phyloP scores from a whole-genome alignment of 768 basidiomycete genomes.

The Daedaleopsis nitida region DNA sequence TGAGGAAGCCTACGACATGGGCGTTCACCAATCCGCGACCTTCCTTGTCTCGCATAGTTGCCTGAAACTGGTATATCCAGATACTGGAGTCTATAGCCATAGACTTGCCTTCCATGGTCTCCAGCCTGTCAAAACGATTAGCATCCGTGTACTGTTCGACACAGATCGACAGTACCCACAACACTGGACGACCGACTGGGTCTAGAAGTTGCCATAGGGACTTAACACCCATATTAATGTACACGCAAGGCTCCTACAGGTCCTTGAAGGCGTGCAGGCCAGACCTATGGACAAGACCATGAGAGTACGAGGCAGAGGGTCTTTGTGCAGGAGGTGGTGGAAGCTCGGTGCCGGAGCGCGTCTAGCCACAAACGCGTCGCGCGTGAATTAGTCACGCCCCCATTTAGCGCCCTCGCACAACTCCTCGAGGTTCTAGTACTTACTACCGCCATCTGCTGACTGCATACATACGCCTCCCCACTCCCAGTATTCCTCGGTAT shows the following conservation, averaged over 20 bases:
- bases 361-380: slow-evolving; percentile 14
- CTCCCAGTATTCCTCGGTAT: background rate
- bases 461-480: background rate
- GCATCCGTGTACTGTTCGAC: background rate
- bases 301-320: slow-evolving; percentile 1
- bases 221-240: slow-evolving; percentile 86
- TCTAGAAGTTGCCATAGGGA: slow-evolving; percentile 90
- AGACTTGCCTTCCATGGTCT: slow-evolving; percentile 92
- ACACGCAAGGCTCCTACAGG: background rate
- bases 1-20: slow-evolving; percentile 87
- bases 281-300: slow-evolving; percentile 3
- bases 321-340: background rate
- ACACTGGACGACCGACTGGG: slow-evolving; percentile 92
- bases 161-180: slow-evolving; percentile 52
- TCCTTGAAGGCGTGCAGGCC: background rate
- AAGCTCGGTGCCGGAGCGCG: background rate
- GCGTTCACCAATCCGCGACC: slow-evolving; percentile 90
- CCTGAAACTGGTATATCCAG: slow-evolving; percentile 99
- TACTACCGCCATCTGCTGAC: slow-evolving; percentile 1
- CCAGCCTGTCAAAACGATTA: slow-evolving; percentile 56
- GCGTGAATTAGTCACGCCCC: slow-evolving; percentile 17
- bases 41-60: slow-evolving; percentile 98
- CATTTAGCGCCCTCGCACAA: background rate
- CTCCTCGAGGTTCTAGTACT: background rate
- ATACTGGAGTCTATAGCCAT: slow-evolving; percentile 99